These are phyloP conservation scores for Leptographium lundbergii DNA, from an alignment of 2,329 filamentous ascomycete genomes.

Conservation along the genomic window DNA sequence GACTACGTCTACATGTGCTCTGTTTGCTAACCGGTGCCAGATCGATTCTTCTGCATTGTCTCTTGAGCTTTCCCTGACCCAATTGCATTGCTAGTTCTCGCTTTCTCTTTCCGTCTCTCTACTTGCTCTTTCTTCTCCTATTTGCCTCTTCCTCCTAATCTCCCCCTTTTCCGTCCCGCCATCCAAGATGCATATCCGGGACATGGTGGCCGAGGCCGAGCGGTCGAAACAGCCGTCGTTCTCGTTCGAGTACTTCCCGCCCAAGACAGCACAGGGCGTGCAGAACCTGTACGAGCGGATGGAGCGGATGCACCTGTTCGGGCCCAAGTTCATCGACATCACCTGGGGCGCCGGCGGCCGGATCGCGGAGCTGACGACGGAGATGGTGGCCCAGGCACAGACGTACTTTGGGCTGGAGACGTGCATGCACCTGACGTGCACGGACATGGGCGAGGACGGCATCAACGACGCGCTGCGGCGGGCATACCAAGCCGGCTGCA, in stretches of 20 bases:
- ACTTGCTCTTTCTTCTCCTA: no score
- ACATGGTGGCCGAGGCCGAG: slow-evolving; percentile 77
- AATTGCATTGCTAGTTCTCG: no score
- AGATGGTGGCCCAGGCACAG: slow-evolving; percentile 95
- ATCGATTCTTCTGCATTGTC: not conserved
- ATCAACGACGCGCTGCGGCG: slow-evolving; percentile 78
- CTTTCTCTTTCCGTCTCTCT: not conserved
- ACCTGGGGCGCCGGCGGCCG: slow-evolving; percentile 96
- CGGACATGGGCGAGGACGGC: slow-evolving; percentile 89
- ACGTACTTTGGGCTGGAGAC: slow-evolving; percentile 93
- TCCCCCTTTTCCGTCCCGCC: not conserved
- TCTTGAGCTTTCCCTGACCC: not conserved
- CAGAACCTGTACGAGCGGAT: slow-evolving; percentile 99
- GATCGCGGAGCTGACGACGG: slow-evolving; percentile 82
- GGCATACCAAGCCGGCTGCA: slow-evolving; percentile 91
- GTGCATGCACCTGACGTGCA: slow-evolving; percentile 98
- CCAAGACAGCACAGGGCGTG: slow-evolving; percentile 93
- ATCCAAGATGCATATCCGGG: slow-evolving; percentile 79
- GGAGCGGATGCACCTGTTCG: slow-evolving; percentile 79
- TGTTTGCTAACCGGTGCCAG: no score
- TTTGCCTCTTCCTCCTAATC: not conserved
- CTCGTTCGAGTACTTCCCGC: slow-evolving; percentile 99
- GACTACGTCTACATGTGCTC: no score
- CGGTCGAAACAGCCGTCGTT: slow-evolving; percentile 73
- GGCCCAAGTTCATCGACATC: slow-evolving; percentile 93